Evolutionary conservation across 1,284 basidiomycete genomes (phyloP), one percentile per base, ranked within the genome.

Genomic region (Microbotryomycetes sp.): DNA sequence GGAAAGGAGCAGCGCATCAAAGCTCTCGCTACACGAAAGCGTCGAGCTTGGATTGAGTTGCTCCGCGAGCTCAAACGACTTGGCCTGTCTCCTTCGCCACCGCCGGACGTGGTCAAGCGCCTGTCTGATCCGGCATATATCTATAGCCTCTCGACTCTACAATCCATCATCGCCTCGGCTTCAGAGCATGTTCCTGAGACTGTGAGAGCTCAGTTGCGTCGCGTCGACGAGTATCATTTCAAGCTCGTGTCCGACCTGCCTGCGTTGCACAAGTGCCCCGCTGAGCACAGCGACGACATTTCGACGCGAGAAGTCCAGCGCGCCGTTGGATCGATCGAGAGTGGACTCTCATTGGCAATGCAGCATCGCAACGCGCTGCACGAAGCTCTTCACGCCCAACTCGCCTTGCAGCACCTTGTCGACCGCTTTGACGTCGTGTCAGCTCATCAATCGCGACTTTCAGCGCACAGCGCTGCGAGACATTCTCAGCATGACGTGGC

Each of bases 31-130:
- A 74, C 75, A 7, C 83, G 89, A 30, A 99, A 98, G 77, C 81
- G 88, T 62, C 91, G 91, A 73, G 93, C 92, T 1, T 93, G 87
- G 83, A 85, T 87, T 28, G 91, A 97, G 73, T 79, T 97, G 23
- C 79, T 97, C 65, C 94, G 91, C 76, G 89, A 93, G 72, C 79
- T 97, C 45, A 89, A 89, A 71, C 82, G 83, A 1, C 79, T 85
- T 29, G 96, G 96, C 5, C 81, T 97, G 60, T 80, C 89, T 0
- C 76, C 80, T 26, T 86, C 83, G 60, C 78, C 90, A 27, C 86
- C 85, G 67, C 82, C 89, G 1, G 87, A 91, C 45, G 74, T 87
- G 51, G 79, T 90, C 5, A 77, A 78, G 11, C 81, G 78, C 52
- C 86, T 91, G 69, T 77, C 79, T 51, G 84, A 85, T 63, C 79